Evolutionary conservation across 139 green algal species (phyloP), one percentile per base, ranked within the genome.

Genomic region (Tetratostichococcus sp.): DNA sequence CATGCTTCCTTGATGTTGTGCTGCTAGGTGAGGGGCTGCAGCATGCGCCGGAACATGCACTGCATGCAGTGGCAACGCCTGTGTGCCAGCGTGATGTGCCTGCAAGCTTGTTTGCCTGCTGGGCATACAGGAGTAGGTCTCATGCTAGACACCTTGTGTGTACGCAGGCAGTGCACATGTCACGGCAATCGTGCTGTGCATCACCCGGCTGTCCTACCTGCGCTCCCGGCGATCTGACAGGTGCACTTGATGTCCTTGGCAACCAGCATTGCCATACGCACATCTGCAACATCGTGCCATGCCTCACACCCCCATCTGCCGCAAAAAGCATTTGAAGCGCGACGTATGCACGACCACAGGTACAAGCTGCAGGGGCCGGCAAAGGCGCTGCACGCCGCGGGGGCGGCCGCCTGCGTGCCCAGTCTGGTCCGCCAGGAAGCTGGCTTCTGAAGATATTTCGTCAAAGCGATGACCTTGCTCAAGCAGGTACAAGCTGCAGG

Each of bases 1-100:
- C 77, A 69, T 82, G 77, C 28, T 82, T 82, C 59, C 74, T 35
- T n/a, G 74, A 78, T 58, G 74, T 82, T 57, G 67, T 77, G 30
- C n/a, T 82, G 11, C 57, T 82, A 1, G 77, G 77, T 82, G 30
- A n/a, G 72, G 25, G 4, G 43, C 65, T 39, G 33, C 39, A 39
- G 62, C 1, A 25, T 23, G n/a, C n/a, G 35, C 35, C 67, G 70
- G 11, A 28, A 8, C 6, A 26, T 23, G 31, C 2, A 21, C 17
- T 73, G 33, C 30, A 35, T 32, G 5, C 1, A 62, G 22, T 32
- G 0, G n/a, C 6, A 31, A 26, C 33, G 19, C 19, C 17, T 30
- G 26, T 57, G 31, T 59, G 2, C 19, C 21, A 57, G 2, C 65
- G 59, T 8, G 43, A 43, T 30, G 35, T 58, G 0, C 59, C 59